These are phyloP conservation scores for Lipomyces orientalis DNA, from an alignment of 805 yeast species.

Conservation along the genomic window DNA sequence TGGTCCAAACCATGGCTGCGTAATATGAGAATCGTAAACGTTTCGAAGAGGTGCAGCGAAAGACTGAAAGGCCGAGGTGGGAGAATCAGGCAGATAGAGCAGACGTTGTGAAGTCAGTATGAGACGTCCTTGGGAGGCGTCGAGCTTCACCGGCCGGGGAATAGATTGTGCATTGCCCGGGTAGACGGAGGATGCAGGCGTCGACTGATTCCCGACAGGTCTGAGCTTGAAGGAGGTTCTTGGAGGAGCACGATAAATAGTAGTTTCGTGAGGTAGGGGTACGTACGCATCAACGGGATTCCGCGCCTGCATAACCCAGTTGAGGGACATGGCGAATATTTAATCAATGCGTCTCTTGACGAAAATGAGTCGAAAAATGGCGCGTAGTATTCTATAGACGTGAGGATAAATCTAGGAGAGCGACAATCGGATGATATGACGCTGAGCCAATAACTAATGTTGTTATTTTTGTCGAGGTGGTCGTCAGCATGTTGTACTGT, in stretches of 20 bases:
- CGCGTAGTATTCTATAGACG: neutral
- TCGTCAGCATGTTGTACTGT: neutral
- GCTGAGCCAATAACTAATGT: neutral
- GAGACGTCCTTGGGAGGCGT: conserved; percentile 34
- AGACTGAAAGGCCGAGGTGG: conserved; percentile 30
- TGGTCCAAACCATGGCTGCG: conserved; percentile 42
- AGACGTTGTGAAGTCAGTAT: conserved; percentile 39
- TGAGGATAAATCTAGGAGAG: neutral
- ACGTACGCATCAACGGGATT: conserved; percentile 31
- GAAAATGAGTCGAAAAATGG: neutral
- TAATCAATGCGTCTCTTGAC: neutral
- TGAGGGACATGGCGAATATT: conserved; percentile 37
- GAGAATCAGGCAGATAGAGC: conserved; percentile 35
- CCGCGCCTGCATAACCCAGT: conserved; percentile 40
- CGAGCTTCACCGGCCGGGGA: conserved; percentile 17
- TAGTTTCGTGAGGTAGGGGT: conserved; percentile 34
- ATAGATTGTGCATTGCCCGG: conserved; percentile 21
- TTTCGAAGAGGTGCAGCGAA: conserved; percentile 36
- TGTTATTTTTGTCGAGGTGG: neutral
- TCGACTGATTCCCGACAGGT: conserved; percentile 15
- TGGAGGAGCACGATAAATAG: conserved; percentile 27
- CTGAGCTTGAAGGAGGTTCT: conserved; percentile 29
- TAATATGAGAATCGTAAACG: conserved; percentile 37
- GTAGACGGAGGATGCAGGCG: conserved; percentile 14
- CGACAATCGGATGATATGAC: neutral